These are phyloP conservation scores for Symbiodinium pilosum DNA, from an alignment of 73 alveolate species.

Conservation along the genomic window DNA sequence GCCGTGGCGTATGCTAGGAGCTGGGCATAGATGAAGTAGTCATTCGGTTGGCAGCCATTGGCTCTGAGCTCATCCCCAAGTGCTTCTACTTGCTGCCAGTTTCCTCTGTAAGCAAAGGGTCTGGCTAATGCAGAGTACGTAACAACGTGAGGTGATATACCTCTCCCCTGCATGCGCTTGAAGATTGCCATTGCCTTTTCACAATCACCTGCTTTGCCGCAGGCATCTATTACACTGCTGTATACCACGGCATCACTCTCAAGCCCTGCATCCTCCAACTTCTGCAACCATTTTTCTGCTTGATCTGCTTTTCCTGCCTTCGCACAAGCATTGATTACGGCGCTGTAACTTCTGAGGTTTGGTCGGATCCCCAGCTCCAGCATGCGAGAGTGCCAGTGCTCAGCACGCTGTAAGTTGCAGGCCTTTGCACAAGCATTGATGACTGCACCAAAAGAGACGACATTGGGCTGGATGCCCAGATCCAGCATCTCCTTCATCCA, in stretches of 20 bases:
- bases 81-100: conserved; percentile 53
- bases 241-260: conserved; percentile 55
- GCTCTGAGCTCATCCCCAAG: neutral
- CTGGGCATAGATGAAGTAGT: conserved; percentile 1
- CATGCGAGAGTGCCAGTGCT: conserved; percentile 58
- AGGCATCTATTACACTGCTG: conserved; percentile 69
- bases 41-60: neutral
- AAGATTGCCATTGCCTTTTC: conserved; percentile 58
- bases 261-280: conserved; percentile 19
- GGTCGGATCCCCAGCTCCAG: conserved; percentile 39
- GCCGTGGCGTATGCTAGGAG: conserved; percentile 60
- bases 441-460: conserved; percentile 51
- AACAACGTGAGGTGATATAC: conserved; percentile 35
- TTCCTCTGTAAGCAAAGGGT: conserved; percentile 57
- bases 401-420: conserved; percentile 27
- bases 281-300: conserved; percentile 42
- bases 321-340: conserved; percentile 76
- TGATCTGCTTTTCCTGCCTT: conserved; percentile 50
- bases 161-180: conserved; percentile 72
- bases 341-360: conserved; percentile 29
- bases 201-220: conserved; percentile 73
- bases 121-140: conserved; percentile 48
- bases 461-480: conserved; percentile 59
- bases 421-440: conserved; percentile 81
- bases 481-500: conserved; percentile 63